phyloP scores from a whole-genome alignment of 495 filamentous ascomycete genomes.

The Paragyromitra xinjiangensis region DNA sequence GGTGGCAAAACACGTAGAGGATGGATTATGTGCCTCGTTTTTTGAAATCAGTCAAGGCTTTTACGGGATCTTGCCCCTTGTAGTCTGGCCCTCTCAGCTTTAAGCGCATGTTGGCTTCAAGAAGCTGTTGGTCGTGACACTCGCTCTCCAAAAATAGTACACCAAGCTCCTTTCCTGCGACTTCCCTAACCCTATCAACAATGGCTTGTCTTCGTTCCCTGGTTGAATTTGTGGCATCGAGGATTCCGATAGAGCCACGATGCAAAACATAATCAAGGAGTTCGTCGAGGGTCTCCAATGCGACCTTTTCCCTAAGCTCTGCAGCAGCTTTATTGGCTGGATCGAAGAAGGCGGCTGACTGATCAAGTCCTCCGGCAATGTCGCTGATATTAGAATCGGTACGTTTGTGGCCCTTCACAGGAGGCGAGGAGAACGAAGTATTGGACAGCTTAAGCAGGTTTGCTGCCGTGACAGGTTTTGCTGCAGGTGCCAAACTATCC shows the following conservation, averaged over 20 bases:
- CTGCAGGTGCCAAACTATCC: slow-evolving; percentile 57
- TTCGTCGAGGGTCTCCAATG: slow-evolving; percentile 90
- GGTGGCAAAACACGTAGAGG: neutral
- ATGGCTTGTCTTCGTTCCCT: slow-evolving; percentile 82
- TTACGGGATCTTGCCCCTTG: slow-evolving; percentile 84
- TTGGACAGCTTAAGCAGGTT: slow-evolving; percentile 51
- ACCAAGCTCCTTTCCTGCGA: slow-evolving; percentile 84
- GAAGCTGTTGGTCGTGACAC: slow-evolving; percentile 80
- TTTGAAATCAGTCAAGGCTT: slow-evolving; percentile 88
- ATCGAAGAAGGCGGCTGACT: slow-evolving; percentile 94
- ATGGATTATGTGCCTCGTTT: slow-evolving; percentile 65
- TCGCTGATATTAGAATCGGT: slow-evolving; percentile 39
- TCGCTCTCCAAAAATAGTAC: slow-evolving; percentile 94
- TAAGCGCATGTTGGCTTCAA: slow-evolving; percentile 96
- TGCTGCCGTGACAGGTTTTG: slow-evolving; percentile 55
- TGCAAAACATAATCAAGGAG: slow-evolving; percentile 85
- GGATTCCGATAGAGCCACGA: slow-evolving; percentile 91
- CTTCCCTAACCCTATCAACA: slow-evolving; percentile 79
- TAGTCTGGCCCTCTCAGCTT: slow-evolving; percentile 98
- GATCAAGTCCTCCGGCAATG: slow-evolving; percentile 71
- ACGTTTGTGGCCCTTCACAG: slow-evolving; percentile 39
- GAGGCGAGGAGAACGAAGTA: slow-evolving; percentile 32
- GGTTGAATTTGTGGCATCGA: slow-evolving; percentile 97
- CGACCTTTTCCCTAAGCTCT: slow-evolving; percentile 86
- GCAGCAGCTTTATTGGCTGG: slow-evolving; percentile 84